Conservation (phyloP, 345 rosid genomes). For the Euclidium syriacum region DNA sequence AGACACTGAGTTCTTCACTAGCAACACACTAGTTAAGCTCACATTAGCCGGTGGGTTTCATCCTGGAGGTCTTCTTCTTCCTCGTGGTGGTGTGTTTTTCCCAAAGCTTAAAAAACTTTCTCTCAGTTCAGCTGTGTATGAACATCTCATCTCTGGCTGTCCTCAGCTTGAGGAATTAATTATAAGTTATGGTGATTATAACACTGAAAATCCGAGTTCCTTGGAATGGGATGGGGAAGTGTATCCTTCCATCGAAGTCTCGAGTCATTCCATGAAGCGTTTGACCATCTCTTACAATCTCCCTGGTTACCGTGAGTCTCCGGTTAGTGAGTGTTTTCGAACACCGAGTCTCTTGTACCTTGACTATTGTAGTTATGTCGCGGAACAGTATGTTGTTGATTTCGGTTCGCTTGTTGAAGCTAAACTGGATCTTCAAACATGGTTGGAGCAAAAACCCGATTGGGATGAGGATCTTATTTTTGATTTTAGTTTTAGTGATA, state of each 20-base stretch:
- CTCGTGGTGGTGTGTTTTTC: not conserved
- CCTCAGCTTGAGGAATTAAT: not conserved
- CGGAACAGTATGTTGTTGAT: not conserved
- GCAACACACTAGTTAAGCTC: conserved; percentile 1
- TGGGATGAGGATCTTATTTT: not conserved
- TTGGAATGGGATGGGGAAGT: too few relatives aligned
- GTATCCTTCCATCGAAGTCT: too few relatives aligned
- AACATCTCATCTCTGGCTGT: not conserved
- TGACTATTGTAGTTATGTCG: not conserved
- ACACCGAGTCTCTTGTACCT: conserved; percentile 7
- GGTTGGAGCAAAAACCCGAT: not conserved
- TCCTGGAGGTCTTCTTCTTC: not conserved
- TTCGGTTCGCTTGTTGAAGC: not conserved
- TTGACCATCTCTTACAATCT: not conserved
- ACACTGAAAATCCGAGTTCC: too few relatives aligned
- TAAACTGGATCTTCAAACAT: conserved; percentile 9
- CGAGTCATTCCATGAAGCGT: not conserved
- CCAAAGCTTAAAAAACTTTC: not conserved
- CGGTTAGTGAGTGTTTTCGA: not conserved
- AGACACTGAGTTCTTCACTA: not conserved
- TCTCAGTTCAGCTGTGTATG: not conserved
- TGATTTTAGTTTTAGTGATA: too few relatives aligned
- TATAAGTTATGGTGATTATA: not conserved
- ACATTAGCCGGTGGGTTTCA: not conserved
- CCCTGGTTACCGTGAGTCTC: not conserved